These are phyloP conservation scores for Penicillium sp. DNA, from an alignment of 2,329 filamentous ascomycete species.

Conservation along the genomic window DNA sequence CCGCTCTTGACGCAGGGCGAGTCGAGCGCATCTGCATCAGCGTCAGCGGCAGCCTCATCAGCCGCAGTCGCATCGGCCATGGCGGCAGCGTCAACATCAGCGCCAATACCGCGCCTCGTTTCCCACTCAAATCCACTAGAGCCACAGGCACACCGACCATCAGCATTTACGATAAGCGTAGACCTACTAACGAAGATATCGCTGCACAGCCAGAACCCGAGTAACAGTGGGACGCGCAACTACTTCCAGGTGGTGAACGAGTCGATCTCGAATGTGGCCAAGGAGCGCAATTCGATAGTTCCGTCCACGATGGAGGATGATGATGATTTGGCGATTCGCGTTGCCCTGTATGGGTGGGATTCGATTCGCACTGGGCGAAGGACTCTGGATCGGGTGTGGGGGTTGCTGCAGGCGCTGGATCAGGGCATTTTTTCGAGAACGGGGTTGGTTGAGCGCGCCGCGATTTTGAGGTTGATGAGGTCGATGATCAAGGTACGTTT, in stretches of 20 bases:
- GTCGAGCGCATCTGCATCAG: neutral
- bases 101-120: neutral
- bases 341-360: slow-evolving; percentile 17
- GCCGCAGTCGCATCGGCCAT: neutral
- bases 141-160: neutral
- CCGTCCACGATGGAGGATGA: slow-evolving; percentile 18
- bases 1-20: slow-evolving; percentile 5
- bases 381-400: slow-evolving; percentile 11
- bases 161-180: slow-evolving; percentile 11
- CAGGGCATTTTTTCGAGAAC: slow-evolving; percentile 17
- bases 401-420: slow-evolving; percentile 12
- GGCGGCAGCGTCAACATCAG: neutral
- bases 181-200: slow-evolving; percentile 14
- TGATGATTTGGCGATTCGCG: slow-evolving; percentile 19
- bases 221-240: slow-evolving; percentile 15
- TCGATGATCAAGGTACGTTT: slow-evolving; percentile 13
- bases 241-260: slow-evolving; percentile 18
- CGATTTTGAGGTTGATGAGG: slow-evolving; percentile 17
- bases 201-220: slow-evolving; percentile 14
- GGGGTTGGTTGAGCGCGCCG: slow-evolving; percentile 17
- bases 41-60: neutral
- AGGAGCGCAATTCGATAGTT: slow-evolving; percentile 9
- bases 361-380: neutral
- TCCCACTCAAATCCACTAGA: neutral
- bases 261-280: slow-evolving; percentile 10